Conservation (phyloP, 2,329 filamentous ascomycete species). For the Aspergillus sp. region DNA sequence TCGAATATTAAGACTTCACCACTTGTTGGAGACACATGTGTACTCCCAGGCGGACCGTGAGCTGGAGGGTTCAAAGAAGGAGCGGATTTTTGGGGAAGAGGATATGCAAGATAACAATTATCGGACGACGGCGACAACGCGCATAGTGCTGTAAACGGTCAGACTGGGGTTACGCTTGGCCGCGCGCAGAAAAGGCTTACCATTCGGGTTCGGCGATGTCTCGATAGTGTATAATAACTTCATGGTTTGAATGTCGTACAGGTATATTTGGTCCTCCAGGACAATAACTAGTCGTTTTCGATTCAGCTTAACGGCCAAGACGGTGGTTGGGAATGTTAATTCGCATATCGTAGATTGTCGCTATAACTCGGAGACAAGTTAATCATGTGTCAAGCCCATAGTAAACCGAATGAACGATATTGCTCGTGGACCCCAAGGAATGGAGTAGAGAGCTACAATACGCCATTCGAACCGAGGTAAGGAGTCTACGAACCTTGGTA, state of each 20-base stretch:
- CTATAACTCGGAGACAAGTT: slow-evolving; percentile 37
- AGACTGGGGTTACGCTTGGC: slow-evolving; percentile 7
- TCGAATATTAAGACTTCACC: slow-evolving; percentile 95
- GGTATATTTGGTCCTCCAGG: slow-evolving; percentile 92
- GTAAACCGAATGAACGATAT: background rate
- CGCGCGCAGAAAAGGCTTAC: slow-evolving; percentile 38
- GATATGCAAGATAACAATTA: slow-evolving; percentile 93
- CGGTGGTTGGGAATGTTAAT: slow-evolving; percentile 95
- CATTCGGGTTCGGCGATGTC: slow-evolving; percentile 86
- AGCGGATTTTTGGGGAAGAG: slow-evolving; percentile 68
- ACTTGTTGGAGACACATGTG: slow-evolving; percentile 78
- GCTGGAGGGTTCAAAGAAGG: slow-evolving; percentile 62
- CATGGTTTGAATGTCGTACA: slow-evolving; percentile 99
- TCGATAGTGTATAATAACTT: slow-evolving; percentile 87
- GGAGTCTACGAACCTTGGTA: slow-evolving; percentile 69
- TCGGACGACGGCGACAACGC: slow-evolving; percentile 92
- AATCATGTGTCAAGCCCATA: slow-evolving; percentile 7
- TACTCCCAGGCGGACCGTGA: slow-evolving; percentile 75
- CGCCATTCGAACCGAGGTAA: background rate
- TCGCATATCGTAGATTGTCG: slow-evolving; percentile 89
- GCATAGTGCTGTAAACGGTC: slow-evolving; percentile 66
- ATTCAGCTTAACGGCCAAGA: slow-evolving; percentile 90
- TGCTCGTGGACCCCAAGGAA: background rate
- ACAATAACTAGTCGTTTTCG: slow-evolving; percentile 91
- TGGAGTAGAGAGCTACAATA: background rate